These are phyloP conservation scores for Lentinus brumalis DNA, from an alignment of 768 basidiomycete species.

Conservation along the genomic window DNA sequence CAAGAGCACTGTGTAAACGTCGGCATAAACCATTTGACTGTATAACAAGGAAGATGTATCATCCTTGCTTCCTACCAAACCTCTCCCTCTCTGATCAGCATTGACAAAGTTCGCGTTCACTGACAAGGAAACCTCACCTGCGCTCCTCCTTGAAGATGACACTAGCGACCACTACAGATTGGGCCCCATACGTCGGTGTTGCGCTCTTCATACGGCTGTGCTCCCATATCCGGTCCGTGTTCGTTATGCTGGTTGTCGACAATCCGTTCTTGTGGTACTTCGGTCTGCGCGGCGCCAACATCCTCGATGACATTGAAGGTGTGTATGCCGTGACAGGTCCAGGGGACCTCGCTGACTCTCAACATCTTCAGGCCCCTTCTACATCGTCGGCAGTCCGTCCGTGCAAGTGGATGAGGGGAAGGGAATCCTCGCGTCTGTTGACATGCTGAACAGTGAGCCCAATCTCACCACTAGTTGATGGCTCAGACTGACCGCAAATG, in stretches of 20 bases:
- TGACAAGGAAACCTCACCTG: not conserved
- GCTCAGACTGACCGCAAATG: not conserved
- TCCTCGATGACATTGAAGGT: conserved; percentile 19
- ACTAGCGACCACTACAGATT: conserved; percentile 5
- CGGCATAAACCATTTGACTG: no score
- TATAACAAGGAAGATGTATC: no score
- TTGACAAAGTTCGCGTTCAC: not conserved
- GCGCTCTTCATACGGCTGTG: conserved; percentile 5
- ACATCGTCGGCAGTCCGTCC: conserved; percentile 24
- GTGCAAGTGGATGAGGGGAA: conserved; percentile 29
- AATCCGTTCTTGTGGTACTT: conserved; percentile 10
- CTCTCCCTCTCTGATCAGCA: no score
- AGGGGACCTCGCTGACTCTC: no score
- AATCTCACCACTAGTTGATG: not conserved
- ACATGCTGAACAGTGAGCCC: conserved; percentile 15
- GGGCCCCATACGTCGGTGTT: conserved; percentile 7
- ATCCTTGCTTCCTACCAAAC: no score
- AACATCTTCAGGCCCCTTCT: conserved; percentile 24
- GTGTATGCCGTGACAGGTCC: not conserved
- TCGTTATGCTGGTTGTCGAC: conserved; percentile 7
- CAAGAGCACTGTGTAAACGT: no score
- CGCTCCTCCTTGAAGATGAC: not conserved
- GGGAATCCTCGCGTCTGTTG: conserved; percentile 23
- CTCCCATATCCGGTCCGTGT: conserved; percentile 1
- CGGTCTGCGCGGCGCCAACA: conserved; percentile 5